These are phyloP conservation scores for Fagopyrum esculentum DNA, from an alignment of 148 eudicot species.

Conservation along the genomic window DNA sequence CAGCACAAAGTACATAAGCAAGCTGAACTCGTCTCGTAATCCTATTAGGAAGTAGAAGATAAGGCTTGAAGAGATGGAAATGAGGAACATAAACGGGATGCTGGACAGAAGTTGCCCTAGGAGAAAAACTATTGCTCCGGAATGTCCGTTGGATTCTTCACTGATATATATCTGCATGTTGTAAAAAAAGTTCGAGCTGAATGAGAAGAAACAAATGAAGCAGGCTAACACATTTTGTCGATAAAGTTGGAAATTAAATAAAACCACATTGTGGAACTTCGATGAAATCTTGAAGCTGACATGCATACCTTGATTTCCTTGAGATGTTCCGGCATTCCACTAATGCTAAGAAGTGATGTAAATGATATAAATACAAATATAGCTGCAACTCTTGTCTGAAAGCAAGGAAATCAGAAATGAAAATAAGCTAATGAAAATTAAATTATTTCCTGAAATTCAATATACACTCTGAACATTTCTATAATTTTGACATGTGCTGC, in stretches of 20 bases:
- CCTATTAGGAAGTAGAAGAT: constrained; percentile 89
- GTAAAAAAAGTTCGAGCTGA: constrained; percentile 8
- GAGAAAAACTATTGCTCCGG: constrained; percentile 68
- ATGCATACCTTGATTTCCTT: constrained; percentile 76
- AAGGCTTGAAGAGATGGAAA: constrained; percentile 79
- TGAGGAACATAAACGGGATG: constrained; percentile 90
- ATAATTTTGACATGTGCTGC: neutral
- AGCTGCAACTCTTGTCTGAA: constrained; percentile 94
- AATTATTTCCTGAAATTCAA: neutral
- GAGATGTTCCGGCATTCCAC: constrained; percentile 70
- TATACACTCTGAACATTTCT: neutral
- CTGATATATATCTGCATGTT: constrained; percentile 56
- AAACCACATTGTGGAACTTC: neutral
- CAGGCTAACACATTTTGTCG: neutral
- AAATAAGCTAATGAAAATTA: neutral
- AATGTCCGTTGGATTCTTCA: constrained; percentile 77
- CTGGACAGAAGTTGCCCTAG: constrained; percentile 89
- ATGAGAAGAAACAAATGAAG: neutral
- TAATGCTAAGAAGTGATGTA: constrained; percentile 73
- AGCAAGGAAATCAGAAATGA: neutral
- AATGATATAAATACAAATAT: constrained; percentile 80
- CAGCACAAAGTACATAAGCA: constrained; percentile 88
- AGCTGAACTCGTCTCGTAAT: constrained; percentile 75
- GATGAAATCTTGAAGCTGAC: neutral
- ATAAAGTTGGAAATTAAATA: neutral